Percentiles rank a stretch among this genome's conserved stretches.
These are phyloP conservation scores for Pleoardoris graminearum DNA, from an alignment of 2,329 filamentous ascomycete species.

Conservation along the genomic window DNA sequence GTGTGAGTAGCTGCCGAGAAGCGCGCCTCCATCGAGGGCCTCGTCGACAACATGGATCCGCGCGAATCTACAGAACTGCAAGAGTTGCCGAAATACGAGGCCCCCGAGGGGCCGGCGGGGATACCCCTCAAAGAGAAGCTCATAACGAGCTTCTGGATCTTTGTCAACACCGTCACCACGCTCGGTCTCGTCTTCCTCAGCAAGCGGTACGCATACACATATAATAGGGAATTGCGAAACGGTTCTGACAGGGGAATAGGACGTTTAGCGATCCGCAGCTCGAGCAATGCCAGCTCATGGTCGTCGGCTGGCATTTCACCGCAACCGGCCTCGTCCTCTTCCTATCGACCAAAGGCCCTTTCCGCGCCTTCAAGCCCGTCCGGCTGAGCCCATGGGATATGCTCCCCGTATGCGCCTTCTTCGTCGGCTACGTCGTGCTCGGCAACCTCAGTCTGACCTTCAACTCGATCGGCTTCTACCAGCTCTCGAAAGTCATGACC, in stretches of 20 bases:
- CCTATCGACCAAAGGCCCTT: constrained; percentile 47
- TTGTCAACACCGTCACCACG: constrained; percentile 50
- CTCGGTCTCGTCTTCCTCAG: constrained; percentile 51
- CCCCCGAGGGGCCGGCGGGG: constrained; percentile 28
- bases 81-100: constrained; percentile 42
- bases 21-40: constrained; percentile 43
- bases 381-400: constrained; percentile 50
- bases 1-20: constrained; percentile 39
- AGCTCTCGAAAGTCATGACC: constrained; percentile 55
- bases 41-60: constrained; percentile 45
- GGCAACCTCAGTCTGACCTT: constrained; percentile 52
- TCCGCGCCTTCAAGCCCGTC: constrained; percentile 51
- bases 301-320: constrained; percentile 54
- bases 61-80: constrained; percentile 33
- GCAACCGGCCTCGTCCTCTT: constrained; percentile 51
- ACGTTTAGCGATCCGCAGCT: constrained; percentile 51
- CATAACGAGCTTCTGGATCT: constrained; percentile 47
- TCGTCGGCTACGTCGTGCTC: constrained; percentile 52
- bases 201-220: constrained; percentile 43
- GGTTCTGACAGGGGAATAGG: constrained; percentile 37
- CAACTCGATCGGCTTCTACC: constrained; percentile 54
- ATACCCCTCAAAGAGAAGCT: constrained; percentile 43
- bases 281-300: constrained; percentile 51
- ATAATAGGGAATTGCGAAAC: background rate
- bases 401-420: constrained; percentile 53